Percentiles rank a stretch among this genome's conserved stretches.
These are phyloP conservation scores for Globisporangium orthogonon DNA, from an alignment of 352 stramenopile species.

Conservation along the genomic window DNA sequence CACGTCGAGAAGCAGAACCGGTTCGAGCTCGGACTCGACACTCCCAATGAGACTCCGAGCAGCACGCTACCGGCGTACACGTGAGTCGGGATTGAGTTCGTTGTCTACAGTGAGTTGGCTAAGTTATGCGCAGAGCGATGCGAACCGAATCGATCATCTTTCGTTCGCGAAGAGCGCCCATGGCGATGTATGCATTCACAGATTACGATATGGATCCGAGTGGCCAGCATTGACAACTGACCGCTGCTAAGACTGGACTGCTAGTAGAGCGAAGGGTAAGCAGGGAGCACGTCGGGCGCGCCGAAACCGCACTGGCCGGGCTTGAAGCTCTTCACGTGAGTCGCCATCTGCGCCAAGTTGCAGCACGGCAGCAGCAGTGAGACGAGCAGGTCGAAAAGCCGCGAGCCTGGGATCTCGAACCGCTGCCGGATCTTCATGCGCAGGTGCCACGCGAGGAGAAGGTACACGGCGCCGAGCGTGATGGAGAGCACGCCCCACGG, in stretches of 20 bases:
- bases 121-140: too few relatives aligned
- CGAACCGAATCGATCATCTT: too few relatives aligned
- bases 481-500: constrained; percentile 4
- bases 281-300: constrained; percentile 20
- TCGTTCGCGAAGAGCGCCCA: too few relatives aligned
- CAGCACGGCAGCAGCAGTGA: constrained; percentile 18
- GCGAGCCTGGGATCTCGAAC: constrained; percentile 22
- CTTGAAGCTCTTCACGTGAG: constrained; percentile 24
- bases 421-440: constrained; percentile 21
- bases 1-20: constrained; percentile 23
- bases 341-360: constrained; percentile 28
- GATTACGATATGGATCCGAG: too few relatives aligned
- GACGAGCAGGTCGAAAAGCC: constrained; percentile 9
- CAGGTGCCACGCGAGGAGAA: constrained; percentile 9
- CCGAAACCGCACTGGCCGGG: constrained; percentile 71
- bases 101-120: background rate
- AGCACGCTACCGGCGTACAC: constrained; percentile 15
- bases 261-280: constrained; percentile 11
- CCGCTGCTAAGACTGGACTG: background rate
- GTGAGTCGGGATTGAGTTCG: background rate
- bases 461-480: constrained; percentile 9
- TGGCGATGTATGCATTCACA: too few relatives aligned
- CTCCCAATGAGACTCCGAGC: constrained; percentile 6
- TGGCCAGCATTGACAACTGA: background rate
- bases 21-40: constrained; percentile 13